Evolutionary conservation across 352 stramenopile genomes (phyloP).

Genomic region (Phytophthora sp.): DNA sequence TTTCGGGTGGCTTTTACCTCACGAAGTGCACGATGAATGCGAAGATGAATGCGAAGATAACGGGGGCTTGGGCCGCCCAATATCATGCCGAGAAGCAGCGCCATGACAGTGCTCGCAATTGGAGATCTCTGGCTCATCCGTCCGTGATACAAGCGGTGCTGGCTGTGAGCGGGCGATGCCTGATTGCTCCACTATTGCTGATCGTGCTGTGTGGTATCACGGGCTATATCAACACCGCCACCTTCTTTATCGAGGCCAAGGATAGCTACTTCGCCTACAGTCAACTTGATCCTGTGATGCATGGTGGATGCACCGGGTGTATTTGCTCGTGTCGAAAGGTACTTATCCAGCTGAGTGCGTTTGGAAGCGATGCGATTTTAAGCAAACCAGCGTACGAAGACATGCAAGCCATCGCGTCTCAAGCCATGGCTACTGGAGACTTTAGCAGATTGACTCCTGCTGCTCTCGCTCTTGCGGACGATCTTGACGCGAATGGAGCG

Average conservation of each 20-base stretch:
- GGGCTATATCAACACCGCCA: constrained; percentile 17
- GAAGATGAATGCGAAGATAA: not conserved
- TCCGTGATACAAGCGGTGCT: constrained; percentile 19
- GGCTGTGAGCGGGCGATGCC: constrained; percentile 14
- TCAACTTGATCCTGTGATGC: constrained; percentile 28
- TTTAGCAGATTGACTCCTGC: constrained; percentile 14
- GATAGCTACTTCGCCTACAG: constrained; percentile 33
- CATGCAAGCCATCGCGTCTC: constrained; percentile 17
- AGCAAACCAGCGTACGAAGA: constrained; percentile 30
- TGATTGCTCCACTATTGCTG: constrained; percentile 20
- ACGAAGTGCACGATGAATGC: not conserved
- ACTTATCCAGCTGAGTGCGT: constrained; percentile 26
- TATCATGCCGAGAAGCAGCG: constrained; percentile 17
- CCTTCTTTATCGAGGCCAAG: constrained; percentile 24
- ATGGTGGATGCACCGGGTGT: constrained; percentile 17
- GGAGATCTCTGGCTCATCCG: constrained; percentile 12
- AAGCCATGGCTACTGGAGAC: constrained; percentile 5
- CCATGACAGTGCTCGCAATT: constrained; percentile 8
- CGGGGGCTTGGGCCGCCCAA: constrained; percentile 2
- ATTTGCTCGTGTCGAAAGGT: constrained; percentile 31
- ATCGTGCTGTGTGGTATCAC: constrained; percentile 7
- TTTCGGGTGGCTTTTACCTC: too few species aligned
- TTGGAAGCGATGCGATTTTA: constrained; percentile 22
- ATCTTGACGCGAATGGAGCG: constrained; percentile 21
- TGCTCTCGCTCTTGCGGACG: constrained; percentile 16